A percentile compares a stretch with the other conserved stretches of the same genome.
phyloP scores from a whole-genome alignment of 2,329 filamentous ascomycete genomes.

The Colletotrichum musicola region DNA sequence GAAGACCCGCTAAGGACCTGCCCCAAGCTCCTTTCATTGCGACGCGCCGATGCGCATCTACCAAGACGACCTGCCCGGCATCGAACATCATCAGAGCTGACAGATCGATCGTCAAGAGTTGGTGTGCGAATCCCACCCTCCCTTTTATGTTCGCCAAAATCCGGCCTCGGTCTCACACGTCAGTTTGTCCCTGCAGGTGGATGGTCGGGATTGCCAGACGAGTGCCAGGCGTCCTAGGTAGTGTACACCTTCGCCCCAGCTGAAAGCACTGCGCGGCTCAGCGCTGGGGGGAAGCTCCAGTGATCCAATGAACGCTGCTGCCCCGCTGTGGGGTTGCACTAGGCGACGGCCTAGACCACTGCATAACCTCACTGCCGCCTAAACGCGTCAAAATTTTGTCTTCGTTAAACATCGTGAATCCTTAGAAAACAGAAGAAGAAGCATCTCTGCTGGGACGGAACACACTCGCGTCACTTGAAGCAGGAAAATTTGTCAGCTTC shows the following conservation, averaged over 20 bases:
- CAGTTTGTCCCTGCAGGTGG: slow-evolving; percentile 11
- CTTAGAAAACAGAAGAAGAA: background rate
- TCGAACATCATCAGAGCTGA: background rate
- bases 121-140: background rate
- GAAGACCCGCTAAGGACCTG: slow-evolving; percentile 1
- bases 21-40: slow-evolving; percentile 5
- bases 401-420: background rate
- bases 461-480: background rate
- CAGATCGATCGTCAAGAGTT: background rate
- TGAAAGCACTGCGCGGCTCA: slow-evolving; percentile 19
- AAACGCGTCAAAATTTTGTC: background rate
- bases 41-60: no score
- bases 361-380: slow-evolving; percentile 25
- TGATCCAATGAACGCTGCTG: slow-evolving; percentile 23
- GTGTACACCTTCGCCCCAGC: background rate
- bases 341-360: slow-evolving; percentile 15
- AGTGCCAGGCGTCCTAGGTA: background rate
- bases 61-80: background rate
- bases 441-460: background rate
- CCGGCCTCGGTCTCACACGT: background rate
- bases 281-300: background rate
- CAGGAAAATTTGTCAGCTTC: no score
- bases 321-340: slow-evolving; percentile 35
- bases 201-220: slow-evolving; percentile 4
- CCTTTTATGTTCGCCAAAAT: background rate